A percentile compares a stretch with the other conserved stretches of the same genome.
Evolutionary conservation across 345 rosid species (phyloP).

Genomic region (Raphanus raphanistrum): DNA sequence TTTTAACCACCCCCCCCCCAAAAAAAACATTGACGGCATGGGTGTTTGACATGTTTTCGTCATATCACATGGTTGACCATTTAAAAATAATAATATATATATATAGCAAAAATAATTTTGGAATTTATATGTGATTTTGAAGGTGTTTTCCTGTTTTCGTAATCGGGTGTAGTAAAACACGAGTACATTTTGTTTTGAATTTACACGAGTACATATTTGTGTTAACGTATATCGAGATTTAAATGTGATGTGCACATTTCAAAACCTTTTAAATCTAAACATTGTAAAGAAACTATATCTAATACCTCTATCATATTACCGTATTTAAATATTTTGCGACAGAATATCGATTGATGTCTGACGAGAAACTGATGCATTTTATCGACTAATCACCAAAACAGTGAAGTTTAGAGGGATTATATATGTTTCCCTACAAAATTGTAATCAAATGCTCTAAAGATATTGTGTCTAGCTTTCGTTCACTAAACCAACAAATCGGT

Average conservation of each 20-base stretch:
- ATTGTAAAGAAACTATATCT: background rate
- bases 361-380: background rate
- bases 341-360: background rate
- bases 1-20: background rate
- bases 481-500: background rate
- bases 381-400: background rate
- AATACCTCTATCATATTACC: background rate
- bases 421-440: background rate
- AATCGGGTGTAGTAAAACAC: background rate
- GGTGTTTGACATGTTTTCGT: slow-evolving; percentile 17
- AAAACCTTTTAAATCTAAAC: background rate
- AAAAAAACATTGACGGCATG: slow-evolving; percentile 21
- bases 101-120: too few species aligned
- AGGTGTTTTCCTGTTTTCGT: background rate
- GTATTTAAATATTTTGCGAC: background rate
- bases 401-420: background rate
- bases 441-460: background rate
- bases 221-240: background rate
- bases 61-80: slow-evolving; percentile 24
- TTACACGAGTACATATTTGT: background rate
- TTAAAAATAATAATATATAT: background rate
- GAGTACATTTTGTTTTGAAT: background rate
- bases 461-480: background rate
- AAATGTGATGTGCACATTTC: background rate
- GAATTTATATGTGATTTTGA: background rate